Percentiles rank a stretch among this genome's conserved stretches.
These are phyloP conservation scores for Meyerozyma carpophila DNA, from an alignment of 1,139 yeast species.

Conservation along the genomic window DNA sequence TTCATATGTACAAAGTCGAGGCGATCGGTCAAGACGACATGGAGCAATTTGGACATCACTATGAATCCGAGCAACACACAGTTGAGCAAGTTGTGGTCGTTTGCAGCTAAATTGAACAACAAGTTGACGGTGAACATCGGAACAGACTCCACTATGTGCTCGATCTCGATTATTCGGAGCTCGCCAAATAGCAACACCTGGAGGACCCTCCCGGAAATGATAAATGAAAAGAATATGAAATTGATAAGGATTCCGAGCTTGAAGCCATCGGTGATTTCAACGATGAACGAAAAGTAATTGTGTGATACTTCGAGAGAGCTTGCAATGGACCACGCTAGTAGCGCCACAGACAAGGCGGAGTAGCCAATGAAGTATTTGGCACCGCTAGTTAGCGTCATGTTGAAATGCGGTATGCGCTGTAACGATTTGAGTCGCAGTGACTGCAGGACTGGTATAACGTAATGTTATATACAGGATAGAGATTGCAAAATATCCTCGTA, in stretches of 20 bases:
- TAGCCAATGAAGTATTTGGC: conserved; percentile 21
- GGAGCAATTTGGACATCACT: conserved; percentile 61
- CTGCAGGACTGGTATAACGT: no score
- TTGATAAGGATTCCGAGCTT: conserved; percentile 30
- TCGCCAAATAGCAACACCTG: conserved; percentile 66
- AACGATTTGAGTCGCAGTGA: neutral
- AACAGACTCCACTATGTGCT: conserved; percentile 66
- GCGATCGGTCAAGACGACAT: conserved; percentile 66
- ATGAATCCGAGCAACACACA: conserved; percentile 39
- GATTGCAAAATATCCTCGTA: no score
- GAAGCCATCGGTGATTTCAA: conserved; percentile 31
- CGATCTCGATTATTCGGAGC: conserved; percentile 68
- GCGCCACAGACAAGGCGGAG: conserved; percentile 17
- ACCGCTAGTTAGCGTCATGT: conserved; percentile 3
- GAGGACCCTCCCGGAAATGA: conserved; percentile 37
- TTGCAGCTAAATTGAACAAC: conserved; percentile 57
- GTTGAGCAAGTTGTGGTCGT: conserved; percentile 49
- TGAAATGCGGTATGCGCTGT: neutral
- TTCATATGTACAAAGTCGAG: conserved; percentile 47
- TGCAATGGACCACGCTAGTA: conserved; percentile 22
- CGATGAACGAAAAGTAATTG: conserved; percentile 23
- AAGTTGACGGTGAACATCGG: conserved; percentile 56
- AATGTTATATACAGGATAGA: no score
- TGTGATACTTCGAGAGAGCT: conserved; percentile 22
- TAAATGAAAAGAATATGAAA: conserved; percentile 27